Conservation (phyloP, 805 yeast genomes). For the Spathaspora boniae region DNA sequence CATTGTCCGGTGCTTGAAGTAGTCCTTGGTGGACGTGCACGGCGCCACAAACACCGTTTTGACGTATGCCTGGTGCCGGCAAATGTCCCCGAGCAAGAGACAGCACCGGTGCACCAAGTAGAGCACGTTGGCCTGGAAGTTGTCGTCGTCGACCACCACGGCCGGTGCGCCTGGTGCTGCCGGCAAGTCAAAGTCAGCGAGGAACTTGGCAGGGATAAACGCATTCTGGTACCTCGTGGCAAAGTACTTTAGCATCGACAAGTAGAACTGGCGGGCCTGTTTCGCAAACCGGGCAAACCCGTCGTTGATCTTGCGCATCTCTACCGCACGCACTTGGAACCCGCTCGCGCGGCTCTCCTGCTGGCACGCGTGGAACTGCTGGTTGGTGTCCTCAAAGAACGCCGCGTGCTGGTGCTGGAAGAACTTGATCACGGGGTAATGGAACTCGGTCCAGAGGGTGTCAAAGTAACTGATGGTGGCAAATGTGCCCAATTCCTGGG, state of each 20-base stretch:
- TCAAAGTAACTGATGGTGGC: constrained; percentile 36
- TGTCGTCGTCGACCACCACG: constrained; percentile 10
- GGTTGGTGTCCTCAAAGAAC: constrained; percentile 16
- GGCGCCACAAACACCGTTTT: constrained; percentile 44
- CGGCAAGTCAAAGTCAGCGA: constrained; percentile 24
- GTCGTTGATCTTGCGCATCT: constrained; percentile 53
- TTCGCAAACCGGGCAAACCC: constrained; percentile 48
- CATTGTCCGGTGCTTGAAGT: constrained; percentile 28
- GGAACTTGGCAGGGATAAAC: constrained; percentile 29
- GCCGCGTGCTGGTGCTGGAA: constrained; percentile 41
- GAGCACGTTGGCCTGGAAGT: constrained; percentile 29
- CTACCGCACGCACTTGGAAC: constrained; percentile 42
- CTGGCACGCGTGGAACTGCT: constrained; percentile 15
- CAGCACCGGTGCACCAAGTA: constrained; percentile 48
- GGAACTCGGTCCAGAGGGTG: constrained; percentile 56
- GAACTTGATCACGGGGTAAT: constrained; percentile 60
- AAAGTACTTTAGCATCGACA: constrained; percentile 37
- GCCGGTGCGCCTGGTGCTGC: constrained; percentile 11
- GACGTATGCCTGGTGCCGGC: constrained; percentile 51
- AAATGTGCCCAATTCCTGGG: constrained; percentile 24
- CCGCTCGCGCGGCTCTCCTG: constrained; percentile 11
- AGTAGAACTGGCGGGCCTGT: constrained; percentile 47
- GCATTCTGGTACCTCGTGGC: constrained; percentile 34
- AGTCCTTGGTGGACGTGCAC: constrained; percentile 23
- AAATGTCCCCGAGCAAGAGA: constrained; percentile 54